Evolutionary conservation across 1,284 basidiomycete species (phyloP).

Genomic region (Apiotrichum mycotoxinovorans): DNA sequence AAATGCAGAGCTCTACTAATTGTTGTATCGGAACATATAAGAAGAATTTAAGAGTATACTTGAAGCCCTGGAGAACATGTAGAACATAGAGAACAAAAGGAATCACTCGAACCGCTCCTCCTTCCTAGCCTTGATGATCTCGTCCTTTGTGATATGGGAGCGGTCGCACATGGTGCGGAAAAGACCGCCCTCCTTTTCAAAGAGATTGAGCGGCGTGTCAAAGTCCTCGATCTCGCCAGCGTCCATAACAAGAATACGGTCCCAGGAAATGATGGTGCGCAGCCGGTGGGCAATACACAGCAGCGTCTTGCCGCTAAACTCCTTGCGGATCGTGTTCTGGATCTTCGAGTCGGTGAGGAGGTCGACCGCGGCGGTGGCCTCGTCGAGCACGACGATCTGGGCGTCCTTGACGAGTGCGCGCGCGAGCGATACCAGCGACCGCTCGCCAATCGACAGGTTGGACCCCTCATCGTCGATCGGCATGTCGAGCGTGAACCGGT

Average conservation of each 20-base stretch:
- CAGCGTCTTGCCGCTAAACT: slow-evolving; percentile 57
- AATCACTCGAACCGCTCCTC: neutral
- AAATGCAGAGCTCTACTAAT: no score
- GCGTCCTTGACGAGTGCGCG: slow-evolving; percentile 67
- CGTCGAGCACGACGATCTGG: slow-evolving; percentile 62
- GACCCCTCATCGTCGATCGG: slow-evolving; percentile 35
- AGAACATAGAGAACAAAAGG: no score
- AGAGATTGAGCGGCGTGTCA: slow-evolving; percentile 46
- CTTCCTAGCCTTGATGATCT: slow-evolving; percentile 34
- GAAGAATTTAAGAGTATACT: no score
- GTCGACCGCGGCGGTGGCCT: slow-evolving; percentile 60
- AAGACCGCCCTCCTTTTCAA: slow-evolving; percentile 36
- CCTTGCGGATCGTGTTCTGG: slow-evolving; percentile 66
- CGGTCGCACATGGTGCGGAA: slow-evolving; percentile 47
- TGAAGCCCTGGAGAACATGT: no score
- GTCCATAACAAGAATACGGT: slow-evolving; percentile 47
- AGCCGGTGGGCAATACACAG: slow-evolving; percentile 71
- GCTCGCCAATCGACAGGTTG: slow-evolving; percentile 22
- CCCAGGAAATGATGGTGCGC: slow-evolving; percentile 62
- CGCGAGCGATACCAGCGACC: slow-evolving; percentile 57
- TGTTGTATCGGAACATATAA: no score
- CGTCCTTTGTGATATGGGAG: slow-evolving; percentile 49
- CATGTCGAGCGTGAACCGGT: slow-evolving; percentile 32
- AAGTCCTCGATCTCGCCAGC: slow-evolving; percentile 41
- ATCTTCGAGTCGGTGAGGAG: slow-evolving; percentile 71